Percentiles rank a stretch among this genome's conserved stretches.
These are phyloP conservation scores for Pseudogymnoascus sp. DNA, from an alignment of 2,329 filamentous ascomycete species.

Conservation along the genomic window DNA sequence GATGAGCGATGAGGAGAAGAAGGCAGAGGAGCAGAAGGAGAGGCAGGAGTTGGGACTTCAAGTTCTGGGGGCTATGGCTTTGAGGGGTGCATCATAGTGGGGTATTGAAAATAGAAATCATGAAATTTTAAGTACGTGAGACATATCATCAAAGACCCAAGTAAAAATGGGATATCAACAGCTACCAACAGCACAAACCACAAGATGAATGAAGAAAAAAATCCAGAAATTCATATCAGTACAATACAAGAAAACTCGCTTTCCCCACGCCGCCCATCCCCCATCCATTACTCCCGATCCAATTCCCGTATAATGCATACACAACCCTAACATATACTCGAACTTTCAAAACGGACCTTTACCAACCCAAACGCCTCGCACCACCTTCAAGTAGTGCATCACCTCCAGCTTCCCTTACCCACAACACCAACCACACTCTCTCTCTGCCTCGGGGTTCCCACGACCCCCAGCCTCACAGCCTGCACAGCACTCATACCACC, in stretches of 20 bases:
- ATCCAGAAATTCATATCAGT: background rate
- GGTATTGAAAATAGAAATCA: background rate
- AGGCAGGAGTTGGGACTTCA: constrained; percentile 56
- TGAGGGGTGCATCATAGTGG: constrained; percentile 46
- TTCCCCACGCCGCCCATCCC: background rate
- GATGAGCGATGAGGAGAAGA: constrained; percentile 14
- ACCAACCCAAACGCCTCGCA: background rate
- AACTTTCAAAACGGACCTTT: background rate
- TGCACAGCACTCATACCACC: constrained; percentile 19
- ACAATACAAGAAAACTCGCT: constrained; percentile 4
- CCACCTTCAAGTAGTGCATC: background rate
- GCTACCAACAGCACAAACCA: background rate
- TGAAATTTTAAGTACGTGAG: background rate
- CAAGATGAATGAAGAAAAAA: background rate
- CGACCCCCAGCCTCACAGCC: constrained; percentile 20
- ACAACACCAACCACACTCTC: constrained; percentile 24
- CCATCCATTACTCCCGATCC: background rate
- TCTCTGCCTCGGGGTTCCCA: constrained; percentile 19
- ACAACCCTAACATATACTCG: constrained; percentile 7
- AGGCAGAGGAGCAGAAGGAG: constrained; percentile 33
- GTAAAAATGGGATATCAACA: background rate
- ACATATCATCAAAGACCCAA: background rate
- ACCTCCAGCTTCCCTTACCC: constrained; percentile 27
- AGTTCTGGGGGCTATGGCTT: constrained; percentile 68
- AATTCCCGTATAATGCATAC: background rate